Base-by-base conservation (phyloP, 2,329 filamentous ascomycete genomes). In the Sclerotinia borealis region DNA sequence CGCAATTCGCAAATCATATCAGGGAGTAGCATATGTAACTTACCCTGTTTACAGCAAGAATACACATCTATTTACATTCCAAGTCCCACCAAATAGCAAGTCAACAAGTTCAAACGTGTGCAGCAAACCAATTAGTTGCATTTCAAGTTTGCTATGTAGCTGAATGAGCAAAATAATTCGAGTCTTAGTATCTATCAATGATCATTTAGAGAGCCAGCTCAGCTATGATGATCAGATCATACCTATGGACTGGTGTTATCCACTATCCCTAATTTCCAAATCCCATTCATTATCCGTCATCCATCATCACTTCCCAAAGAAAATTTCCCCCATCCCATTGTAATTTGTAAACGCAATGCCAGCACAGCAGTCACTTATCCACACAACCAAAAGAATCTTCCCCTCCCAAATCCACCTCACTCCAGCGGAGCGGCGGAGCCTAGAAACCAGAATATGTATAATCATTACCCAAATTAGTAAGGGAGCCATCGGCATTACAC, bases 381-480 rank as follows among this genome's bases (percentile, higher is more conserved):
- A 45, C 9, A 22, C n/a, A 22, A 10, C 1, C 2, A 4, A 1
- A 45, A 10, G 41, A 11, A 45, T 25, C 6, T 27, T 2, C 15
- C 13, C 11, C 1, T 15, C 17, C 22, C 3, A n/a, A n/a, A n/a
- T 9, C 13, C 13, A 48, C 25, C 27, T 2, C 15, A 48, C 11
- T 27, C 4, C 8, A 13, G 13, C 10, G 36, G 6, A 17, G 22
- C 11, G 45, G 45, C 25, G 25, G 1, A 31, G 2, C 4, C 15
- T 27, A 61, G 13, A 61, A 61, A 9, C 48, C 8, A 34, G 49
- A 34, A 36, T 61, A 61, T 1, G 59, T 52, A 45, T 29, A 61
- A 19, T 4, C 19, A 19, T 47, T 54, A 1, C 59, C 49, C 9
- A 61, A 34, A 36, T 25, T 54, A 6, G 48, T 61, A 13, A 52